These are phyloP conservation scores for Litchi chinensis DNA, from an alignment of 345 rosid genomes.

Conservation along the genomic window DNA sequence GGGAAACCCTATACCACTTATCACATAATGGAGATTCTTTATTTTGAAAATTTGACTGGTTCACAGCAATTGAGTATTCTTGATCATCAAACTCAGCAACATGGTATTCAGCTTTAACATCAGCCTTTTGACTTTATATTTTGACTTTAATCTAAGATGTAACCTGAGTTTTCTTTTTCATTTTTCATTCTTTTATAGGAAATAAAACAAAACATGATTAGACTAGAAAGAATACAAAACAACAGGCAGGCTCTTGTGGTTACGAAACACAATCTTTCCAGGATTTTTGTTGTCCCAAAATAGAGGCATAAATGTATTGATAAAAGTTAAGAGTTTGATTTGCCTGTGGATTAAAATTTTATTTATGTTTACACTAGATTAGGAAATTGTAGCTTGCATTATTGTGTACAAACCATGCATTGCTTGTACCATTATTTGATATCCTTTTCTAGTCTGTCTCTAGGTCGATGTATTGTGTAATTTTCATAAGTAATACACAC, in stretches of 20 bases:
- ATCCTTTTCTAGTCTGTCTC: not conserved
- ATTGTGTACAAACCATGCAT: not conserved
- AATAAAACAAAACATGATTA: no score
- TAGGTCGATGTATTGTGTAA: not conserved
- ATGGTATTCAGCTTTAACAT: not conserved
- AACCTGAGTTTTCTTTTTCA: not conserved
- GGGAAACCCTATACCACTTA: not conserved
- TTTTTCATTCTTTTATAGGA: no score
- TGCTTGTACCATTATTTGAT: not conserved
- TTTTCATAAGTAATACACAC: not conserved
- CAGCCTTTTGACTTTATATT: not conserved
- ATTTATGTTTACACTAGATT: not conserved
- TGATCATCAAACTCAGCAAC: not conserved
- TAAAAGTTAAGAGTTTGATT: not conserved
- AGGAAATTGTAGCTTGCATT: not conserved
- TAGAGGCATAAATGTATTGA: not conserved
- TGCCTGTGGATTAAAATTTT: not conserved
- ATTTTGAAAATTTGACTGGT: conserved; percentile 4
- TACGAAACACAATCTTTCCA: not conserved
- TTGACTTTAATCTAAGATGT: not conserved
- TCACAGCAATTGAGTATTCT: not conserved
- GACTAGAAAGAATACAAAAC: not conserved
- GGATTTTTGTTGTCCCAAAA: conserved; percentile 10
- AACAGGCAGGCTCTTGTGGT: not conserved
- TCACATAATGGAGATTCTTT: not conserved